Conservation (phyloP, 2,329 filamentous ascomycete genomes). For the Passalora sequoiae region DNA sequence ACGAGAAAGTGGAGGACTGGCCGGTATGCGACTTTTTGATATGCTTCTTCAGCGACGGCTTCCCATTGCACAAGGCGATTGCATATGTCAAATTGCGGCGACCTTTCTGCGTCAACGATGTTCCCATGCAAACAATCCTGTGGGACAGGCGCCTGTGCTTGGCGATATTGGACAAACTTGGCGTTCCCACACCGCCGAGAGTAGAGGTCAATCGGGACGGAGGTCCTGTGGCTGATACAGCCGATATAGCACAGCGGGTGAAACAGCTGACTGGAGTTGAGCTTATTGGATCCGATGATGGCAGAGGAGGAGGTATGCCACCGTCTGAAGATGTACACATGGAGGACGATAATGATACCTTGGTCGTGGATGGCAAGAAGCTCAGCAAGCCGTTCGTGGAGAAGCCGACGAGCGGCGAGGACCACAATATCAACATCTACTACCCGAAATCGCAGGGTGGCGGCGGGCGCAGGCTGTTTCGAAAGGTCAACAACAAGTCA, state of each 20-base stretch:
- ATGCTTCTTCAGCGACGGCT: slow-evolving; percentile 97
- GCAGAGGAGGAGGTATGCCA: slow-evolving; percentile 54
- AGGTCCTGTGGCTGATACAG: slow-evolving; percentile 70
- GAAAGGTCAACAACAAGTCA: slow-evolving; percentile 98
- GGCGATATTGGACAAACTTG: slow-evolving; percentile 78
- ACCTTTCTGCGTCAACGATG: slow-evolving; percentile 94
- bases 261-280: slow-evolving; percentile 73
- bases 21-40: slow-evolving; percentile 94
- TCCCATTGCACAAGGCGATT: slow-evolving; percentile 93
- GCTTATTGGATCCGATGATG: slow-evolving; percentile 65
- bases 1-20: slow-evolving; percentile 96
- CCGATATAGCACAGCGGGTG: slow-evolving; percentile 74
- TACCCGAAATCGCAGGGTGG: slow-evolving; percentile 82
- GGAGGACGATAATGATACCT: slow-evolving; percentile 80
- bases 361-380: slow-evolving; percentile 76
- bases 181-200: slow-evolving; percentile 81
- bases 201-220: slow-evolving; percentile 91
- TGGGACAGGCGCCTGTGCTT: slow-evolving; percentile 94
- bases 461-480: slow-evolving; percentile 84
- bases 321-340: slow-evolving; percentile 68
- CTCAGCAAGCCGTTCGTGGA: slow-evolving; percentile 95
- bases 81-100: slow-evolving; percentile 89
- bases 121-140: slow-evolving; percentile 93
- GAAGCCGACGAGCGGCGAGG: slow-evolving; percentile 95
- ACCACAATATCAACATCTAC: slow-evolving; percentile 98